Evolutionary conservation across 805 yeast genomes (phyloP).

Genomic region (Starmerella sirachaensis): DNA sequence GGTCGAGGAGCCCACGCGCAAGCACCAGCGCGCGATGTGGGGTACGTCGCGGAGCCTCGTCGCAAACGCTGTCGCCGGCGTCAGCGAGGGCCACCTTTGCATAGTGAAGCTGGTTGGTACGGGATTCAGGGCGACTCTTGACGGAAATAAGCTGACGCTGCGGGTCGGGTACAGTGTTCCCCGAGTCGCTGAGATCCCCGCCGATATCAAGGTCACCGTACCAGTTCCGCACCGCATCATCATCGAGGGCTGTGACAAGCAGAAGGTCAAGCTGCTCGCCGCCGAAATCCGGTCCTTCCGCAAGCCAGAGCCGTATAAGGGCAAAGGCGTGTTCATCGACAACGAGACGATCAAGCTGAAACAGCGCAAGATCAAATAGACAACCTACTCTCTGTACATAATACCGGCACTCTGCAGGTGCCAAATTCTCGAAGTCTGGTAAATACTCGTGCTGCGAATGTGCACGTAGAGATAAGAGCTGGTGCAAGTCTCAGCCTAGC

Average conservation of each 20-base stretch:
- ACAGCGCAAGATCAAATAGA: constrained; percentile 81
- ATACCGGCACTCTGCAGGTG: too few species aligned
- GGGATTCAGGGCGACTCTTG: constrained; percentile 83
- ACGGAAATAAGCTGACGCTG: constrained; percentile 53
- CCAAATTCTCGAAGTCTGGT: too few species aligned
- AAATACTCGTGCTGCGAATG: too few species aligned
- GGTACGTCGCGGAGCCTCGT: constrained; percentile 79
- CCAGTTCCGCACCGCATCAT: constrained; percentile 81
- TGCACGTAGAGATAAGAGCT: too few species aligned
- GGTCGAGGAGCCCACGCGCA: constrained; percentile 45
- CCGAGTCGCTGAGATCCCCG: constrained; percentile 67
- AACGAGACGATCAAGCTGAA: constrained; percentile 83
- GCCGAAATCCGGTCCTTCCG: constrained; percentile 74
- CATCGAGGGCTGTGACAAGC: constrained; percentile 79
- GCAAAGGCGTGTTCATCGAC: constrained; percentile 90
- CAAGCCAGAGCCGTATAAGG: constrained; percentile 98
- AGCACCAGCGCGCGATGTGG: constrained; percentile 81
- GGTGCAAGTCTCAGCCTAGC: too few species aligned
- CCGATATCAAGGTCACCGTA: constrained; percentile 55
- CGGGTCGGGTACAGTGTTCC: constrained; percentile 82
- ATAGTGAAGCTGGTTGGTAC: constrained; percentile 88
- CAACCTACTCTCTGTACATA: constrained; percentile 3
- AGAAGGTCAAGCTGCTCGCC: constrained; percentile 76
- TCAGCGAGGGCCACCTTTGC: constrained; percentile 83
- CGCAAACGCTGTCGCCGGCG: constrained; percentile 72